These are phyloP conservation scores for Sporothrix inflata DNA, from an alignment of 2,329 filamentous ascomycete genomes.

Conservation along the genomic window DNA sequence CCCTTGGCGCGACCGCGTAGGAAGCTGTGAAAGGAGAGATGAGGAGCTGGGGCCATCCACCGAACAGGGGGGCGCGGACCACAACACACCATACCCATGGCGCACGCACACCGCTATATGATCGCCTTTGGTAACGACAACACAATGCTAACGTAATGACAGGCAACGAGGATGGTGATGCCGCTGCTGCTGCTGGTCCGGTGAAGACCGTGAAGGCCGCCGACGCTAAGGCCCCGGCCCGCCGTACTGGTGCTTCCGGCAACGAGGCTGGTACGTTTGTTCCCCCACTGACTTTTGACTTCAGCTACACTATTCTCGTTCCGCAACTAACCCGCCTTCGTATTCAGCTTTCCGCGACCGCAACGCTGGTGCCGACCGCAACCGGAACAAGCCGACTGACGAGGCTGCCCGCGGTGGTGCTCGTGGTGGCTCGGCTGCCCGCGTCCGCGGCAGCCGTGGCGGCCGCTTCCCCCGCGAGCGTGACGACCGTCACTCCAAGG, in stretches of 20 bases:
- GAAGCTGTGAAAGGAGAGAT: not conserved
- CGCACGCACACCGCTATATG: not conserved
- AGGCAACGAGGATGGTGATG: constrained; percentile 67
- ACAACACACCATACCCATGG: not conserved
- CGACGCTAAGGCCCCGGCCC: constrained; percentile 68
- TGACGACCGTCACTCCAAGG: constrained; percentile 61
- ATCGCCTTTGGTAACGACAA: not conserved
- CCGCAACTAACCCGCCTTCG: constrained; percentile 28
- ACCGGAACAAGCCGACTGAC: constrained; percentile 78
- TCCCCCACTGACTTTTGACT: not conserved
- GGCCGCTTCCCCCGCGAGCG: constrained; percentile 55
- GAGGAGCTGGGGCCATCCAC: constrained; percentile 19
- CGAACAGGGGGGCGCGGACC: constrained; percentile 4
- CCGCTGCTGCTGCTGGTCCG: constrained; percentile 79
- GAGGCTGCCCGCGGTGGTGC: constrained; percentile 61
- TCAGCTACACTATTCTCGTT: no score
- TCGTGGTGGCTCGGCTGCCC: constrained; percentile 66
- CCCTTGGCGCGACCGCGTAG: not conserved
- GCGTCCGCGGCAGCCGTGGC: constrained; percentile 63
- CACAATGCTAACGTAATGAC: constrained; percentile 29
- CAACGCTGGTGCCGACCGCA: constrained; percentile 76
- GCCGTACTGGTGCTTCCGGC: constrained; percentile 65
- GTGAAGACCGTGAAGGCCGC: constrained; percentile 81
- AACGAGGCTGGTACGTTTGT: constrained; percentile 80
- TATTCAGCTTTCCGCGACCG: constrained; percentile 83